Evolutionary conservation across 495 filamentous ascomycete species (phyloP), one percentile per base, ranked within the genome.

Genomic region (Xylaria scruposa): DNA sequence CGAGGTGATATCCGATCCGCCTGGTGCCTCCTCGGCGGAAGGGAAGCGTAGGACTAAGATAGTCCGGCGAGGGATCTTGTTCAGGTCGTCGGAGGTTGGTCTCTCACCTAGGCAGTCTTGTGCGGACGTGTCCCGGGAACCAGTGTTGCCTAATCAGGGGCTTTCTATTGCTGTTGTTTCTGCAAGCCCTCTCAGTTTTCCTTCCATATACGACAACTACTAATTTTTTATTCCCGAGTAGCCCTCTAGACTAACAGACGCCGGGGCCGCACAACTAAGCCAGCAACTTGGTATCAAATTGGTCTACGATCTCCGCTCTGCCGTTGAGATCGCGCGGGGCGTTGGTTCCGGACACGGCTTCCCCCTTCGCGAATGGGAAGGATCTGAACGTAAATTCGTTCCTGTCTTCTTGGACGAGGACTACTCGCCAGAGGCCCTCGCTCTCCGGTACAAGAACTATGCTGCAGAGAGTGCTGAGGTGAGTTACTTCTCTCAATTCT

Each of bases 241-340:
- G 26, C 89, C 88, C 10, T 85, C 83, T 31, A 70, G 81, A 33
- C 79, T 90, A 46, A 83, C 85, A 7, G 77, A 80, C 44, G 81
- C 85, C 21, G 90, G 90, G 8, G 86, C 88, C 4, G 67, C 73
- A 4, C 79, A 81, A 17, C 81, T 94, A 49, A 71, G 70, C 29
- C 79, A 79, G n/a, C 69, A 76, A 6, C 79, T 93, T 12, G 84
- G 86, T 7, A 88, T 94, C 72, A 85, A 81, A 19, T 83, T 85
- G 40, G 85, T 93, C 49, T 93, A 88, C 72, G 91, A 94, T 77
- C 81, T 94, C 9, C 89, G 92, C 46, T 90, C 90, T 2, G 73
- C 80, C 2, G 72, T 79, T 31, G 86, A 91, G 72, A 80, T 86
- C 26, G 80, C 86, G 68, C 77, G 76, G 17, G 44, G 78, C 75